Evolutionary conservation across 805 yeast genomes (phyloP).

Genomic region (Metschnikowia kunwiensis): DNA sequence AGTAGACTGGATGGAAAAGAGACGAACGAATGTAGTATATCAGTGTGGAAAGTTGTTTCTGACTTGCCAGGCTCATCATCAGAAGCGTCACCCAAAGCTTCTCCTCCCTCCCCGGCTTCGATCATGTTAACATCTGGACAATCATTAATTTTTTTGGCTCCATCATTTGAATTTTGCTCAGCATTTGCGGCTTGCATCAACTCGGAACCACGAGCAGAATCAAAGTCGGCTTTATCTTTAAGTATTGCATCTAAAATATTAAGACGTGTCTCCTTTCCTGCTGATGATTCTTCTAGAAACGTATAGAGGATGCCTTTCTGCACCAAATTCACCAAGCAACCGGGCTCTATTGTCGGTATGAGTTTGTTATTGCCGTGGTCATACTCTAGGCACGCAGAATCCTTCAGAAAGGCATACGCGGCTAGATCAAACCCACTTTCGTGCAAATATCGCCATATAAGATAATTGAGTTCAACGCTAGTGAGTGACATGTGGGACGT

Average conservation of each 20-base stretch:
- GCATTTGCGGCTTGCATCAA: constrained; percentile 18
- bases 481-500: constrained; percentile 67
- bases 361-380: constrained; percentile 44
- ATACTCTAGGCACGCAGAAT: constrained; percentile 56
- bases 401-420: constrained; percentile 78
- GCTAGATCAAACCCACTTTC: constrained; percentile 77
- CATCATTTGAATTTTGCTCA: not conserved
- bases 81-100: not conserved
- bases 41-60: constrained; percentile 23
- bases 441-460: constrained; percentile 89
- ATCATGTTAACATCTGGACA: constrained; percentile 3
- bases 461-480: constrained; percentile 80
- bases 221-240: constrained; percentile 33
- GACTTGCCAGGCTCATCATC: not conserved
- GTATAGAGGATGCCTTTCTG: constrained; percentile 82
- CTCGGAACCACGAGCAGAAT: constrained; percentile 26
- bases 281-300: constrained; percentile 61
- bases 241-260: constrained; percentile 52
- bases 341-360: constrained; percentile 58
- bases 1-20: constrained; percentile 44
- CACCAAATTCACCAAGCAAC: constrained; percentile 74
- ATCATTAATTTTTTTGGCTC: not conserved
- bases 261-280: constrained; percentile 18
- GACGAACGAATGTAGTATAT: constrained; percentile 36
- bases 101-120: not conserved